Evolutionary conservation across 805 yeast species (phyloP), one percentile per base, ranked within the genome.

Genomic region (Hanseniaspora valbyensis): DNA sequence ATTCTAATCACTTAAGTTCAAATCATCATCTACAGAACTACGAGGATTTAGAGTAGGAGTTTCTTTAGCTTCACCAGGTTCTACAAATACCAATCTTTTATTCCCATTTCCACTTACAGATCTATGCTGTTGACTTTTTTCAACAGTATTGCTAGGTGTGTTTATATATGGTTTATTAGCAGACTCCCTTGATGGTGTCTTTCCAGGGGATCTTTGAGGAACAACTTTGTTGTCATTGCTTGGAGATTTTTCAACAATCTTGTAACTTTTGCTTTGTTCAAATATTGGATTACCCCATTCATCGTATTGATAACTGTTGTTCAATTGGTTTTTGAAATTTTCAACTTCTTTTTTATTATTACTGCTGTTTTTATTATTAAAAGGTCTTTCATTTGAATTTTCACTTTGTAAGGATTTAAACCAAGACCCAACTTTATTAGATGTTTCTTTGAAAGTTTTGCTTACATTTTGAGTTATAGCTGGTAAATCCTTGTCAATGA

Each of bases 401-500:
- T 55, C 59, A 26, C 62, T 66, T 38, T 75, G 73, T 52, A 85
- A 60, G 14, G 80, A 84, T 54, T 76, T 76, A 44, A 85, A 77
- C 95, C 95, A 88, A 14, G 79, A 75, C 54, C 83, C 81, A 53
- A 88, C 77, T 50, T 82, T 81, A 42, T 75, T 71, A 51, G 81
- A 77, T 1, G 95, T 87, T 58, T 86, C 95, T 58, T 82, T 88
- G 42, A 88, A 72, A 19, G 90, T 87, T 59, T 81, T 81, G 39
- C 76, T 71, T 49, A 89, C 73, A 46, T 79, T 75, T 52, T 81
- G 83, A 60, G 76, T 79, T 57, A 84, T 68, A 57, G 76, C 81
- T 7, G 77, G 77, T 26, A 73, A 56, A 50, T 77, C 83, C 50
- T 70, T 70, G 36, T 72, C 76, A 30, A 73, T 78, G 57, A 80